These are phyloP conservation scores for Omphalea diandra DNA, from an alignment of 441 rosid genomes.

Conservation along the genomic window DNA sequence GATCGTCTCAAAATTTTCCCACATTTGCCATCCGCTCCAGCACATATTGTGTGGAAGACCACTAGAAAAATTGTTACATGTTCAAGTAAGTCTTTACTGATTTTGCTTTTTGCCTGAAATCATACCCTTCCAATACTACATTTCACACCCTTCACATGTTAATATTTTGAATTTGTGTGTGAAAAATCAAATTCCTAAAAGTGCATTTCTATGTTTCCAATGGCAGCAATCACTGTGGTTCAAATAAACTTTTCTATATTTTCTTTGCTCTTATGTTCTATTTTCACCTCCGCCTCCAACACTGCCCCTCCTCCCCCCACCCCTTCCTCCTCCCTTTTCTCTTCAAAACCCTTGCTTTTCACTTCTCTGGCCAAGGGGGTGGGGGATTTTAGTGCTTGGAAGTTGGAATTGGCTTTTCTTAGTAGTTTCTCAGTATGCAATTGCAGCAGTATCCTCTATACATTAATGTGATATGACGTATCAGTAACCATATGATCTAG, in stretches of 20 bases:
- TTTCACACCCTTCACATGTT: neutral
- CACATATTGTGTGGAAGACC: conserved; percentile 40
- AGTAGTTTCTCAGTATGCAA: neutral
- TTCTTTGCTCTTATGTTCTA: neutral
- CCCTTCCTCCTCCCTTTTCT: neutral
- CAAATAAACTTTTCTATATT: neutral
- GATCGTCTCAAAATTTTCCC: conserved; percentile 76
- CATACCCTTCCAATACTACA: conserved; percentile 2
- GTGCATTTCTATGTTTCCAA: too few species aligned
- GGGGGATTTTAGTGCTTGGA: too few species aligned
- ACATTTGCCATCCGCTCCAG: conserved; percentile 48
- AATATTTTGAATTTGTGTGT: neutral
- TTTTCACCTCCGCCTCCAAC: too few species aligned
- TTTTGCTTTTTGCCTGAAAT: conserved; percentile 1
- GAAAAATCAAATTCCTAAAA: neutral
- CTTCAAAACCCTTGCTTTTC: too few species aligned
- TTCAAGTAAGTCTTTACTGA: too few species aligned
- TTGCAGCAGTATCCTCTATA: neutral
- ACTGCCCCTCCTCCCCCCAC: neutral
- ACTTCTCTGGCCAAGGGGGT: neutral
- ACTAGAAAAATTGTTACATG: conserved; percentile 43
- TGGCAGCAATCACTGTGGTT: neutral
- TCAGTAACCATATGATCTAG: neutral
- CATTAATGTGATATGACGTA: neutral
- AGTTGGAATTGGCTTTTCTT: neutral